Evolutionary conservation across 1,284 basidiomycete species (phyloP).

Genomic region (Cryptococcus sp.): DNA sequence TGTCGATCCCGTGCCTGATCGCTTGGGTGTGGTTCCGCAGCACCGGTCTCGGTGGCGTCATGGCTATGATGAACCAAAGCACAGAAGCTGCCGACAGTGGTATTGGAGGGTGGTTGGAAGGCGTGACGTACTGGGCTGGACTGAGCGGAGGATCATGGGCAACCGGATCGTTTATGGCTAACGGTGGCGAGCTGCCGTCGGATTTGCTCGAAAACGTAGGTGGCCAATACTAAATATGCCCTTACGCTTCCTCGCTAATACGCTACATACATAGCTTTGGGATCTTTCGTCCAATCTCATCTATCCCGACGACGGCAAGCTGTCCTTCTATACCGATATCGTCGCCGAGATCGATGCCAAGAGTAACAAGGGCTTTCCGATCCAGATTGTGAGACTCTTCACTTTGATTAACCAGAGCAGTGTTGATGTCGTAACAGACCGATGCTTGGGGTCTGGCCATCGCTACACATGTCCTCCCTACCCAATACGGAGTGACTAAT

Average conservation of each 20-base stretch:
- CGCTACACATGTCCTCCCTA: conserved; percentile 48
- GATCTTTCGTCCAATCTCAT: conserved; percentile 55
- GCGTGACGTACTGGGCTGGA: conserved; percentile 49
- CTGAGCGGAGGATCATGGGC: conserved; percentile 52
- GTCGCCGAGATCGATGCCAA: conserved; percentile 48
- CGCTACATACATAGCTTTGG: conserved; percentile 37
- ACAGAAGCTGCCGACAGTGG: conserved; percentile 34
- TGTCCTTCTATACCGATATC: conserved; percentile 53
- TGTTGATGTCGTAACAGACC: conserved; percentile 20
- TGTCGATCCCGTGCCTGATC: not conserved
- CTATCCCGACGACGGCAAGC: conserved; percentile 49
- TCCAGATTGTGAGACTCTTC: conserved; percentile 39
- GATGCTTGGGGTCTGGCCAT: conserved; percentile 51
- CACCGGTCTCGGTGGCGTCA: conserved; percentile 26
- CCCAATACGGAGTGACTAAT: conserved; percentile 40
- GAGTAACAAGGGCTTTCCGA: conserved; percentile 40
- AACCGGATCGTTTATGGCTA: conserved; percentile 46
- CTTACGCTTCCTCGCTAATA: not conserved
- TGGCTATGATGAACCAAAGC: conserved; percentile 26
- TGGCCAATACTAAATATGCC: not conserved
- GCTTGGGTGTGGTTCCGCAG: conserved; percentile 3
- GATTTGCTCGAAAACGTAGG: conserved; percentile 44
- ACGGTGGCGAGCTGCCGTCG: conserved; percentile 40
- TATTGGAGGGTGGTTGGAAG: conserved; percentile 49
- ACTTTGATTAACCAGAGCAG: conserved; percentile 2